Percentiles rank a stretch among this genome's conserved stretches.
Conservation (phyloP, 352 stramenopile species). For the Phytophthora agathidicida region DNA sequence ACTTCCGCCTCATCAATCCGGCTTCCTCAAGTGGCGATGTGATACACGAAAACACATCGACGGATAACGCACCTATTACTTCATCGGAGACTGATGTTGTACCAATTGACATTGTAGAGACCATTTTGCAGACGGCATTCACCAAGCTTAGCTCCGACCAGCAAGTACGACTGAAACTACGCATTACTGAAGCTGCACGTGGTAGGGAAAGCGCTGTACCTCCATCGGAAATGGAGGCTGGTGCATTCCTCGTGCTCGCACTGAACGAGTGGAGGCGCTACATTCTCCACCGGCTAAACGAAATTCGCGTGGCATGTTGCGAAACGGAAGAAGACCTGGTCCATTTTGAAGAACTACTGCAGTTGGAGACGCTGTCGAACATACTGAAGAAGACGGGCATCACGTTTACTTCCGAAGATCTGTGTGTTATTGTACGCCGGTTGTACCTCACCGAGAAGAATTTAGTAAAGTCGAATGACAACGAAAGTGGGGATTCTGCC, state of each 20-base stretch:
- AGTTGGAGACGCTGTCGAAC: conserved; percentile 53
- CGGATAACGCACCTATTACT: not conserved
- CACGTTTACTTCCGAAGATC: conserved; percentile 57
- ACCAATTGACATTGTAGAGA: conserved; percentile 36
- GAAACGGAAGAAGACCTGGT: conserved; percentile 60
- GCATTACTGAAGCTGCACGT: conserved; percentile 38
- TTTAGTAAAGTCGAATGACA: not conserved
- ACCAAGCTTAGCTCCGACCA: conserved; percentile 53
- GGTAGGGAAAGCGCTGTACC: not conserved
- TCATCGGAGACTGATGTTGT: conserved; percentile 40
- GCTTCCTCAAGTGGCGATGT: not conserved
- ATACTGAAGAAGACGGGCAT: conserved; percentile 62
- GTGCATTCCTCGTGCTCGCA: conserved; percentile 61
- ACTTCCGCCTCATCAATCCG: conserved; percentile 56
- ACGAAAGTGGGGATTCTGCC: not conserved
- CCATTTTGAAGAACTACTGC: conserved; percentile 55
- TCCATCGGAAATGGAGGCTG: conserved; percentile 37
- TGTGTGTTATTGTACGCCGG: conserved; percentile 67
- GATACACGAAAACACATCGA: too few relatives aligned
- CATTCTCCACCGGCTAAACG: conserved; percentile 70
- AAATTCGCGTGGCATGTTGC: conserved; percentile 66
- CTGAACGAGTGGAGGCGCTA: conserved; percentile 77
- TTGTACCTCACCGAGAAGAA: conserved; percentile 58
- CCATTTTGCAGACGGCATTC: conserved; percentile 61
- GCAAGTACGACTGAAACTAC: conserved; percentile 42